Conservation (phyloP, 495 filamentous ascomycete species). For the Tuber indicum region DNA sequence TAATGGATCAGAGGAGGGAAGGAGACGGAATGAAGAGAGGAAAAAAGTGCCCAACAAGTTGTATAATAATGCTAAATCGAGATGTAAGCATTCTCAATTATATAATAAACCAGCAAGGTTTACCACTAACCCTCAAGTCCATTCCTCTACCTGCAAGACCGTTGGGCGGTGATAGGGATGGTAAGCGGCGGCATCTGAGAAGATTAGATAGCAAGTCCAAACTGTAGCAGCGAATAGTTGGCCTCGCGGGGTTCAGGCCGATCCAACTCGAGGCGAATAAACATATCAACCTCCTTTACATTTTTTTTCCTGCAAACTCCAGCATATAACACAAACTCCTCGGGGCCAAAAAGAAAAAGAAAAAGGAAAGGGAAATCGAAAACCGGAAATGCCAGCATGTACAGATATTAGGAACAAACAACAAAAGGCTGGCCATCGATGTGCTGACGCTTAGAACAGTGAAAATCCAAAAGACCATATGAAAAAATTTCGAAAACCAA, state of each 20-base stretch:
- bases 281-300: constrained; percentile 4
- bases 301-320: neutral
- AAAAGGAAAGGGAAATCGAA: neutral
- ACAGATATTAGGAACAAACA: neutral
- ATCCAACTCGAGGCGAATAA: neutral
- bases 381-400: neutral
- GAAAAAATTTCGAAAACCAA: neutral
- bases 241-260: neutral
- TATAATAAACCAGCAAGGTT: neutral
- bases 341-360: neutral
- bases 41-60: neutral
- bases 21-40: neutral
- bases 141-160: neutral
- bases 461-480: neutral
- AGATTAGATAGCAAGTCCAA: neutral
- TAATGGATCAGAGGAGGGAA: neutral
- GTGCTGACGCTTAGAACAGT: neutral
- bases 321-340: neutral
- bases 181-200: neutral
- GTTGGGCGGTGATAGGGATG: neutral
- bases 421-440: neutral
- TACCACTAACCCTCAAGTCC: neutral
- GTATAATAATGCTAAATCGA: neutral
- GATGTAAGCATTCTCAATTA: neutral
- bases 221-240: neutral